A percentile compares a stretch with the other conserved stretches of the same genome.
Evolutionary conservation across 2,329 filamentous ascomycete genomes (phyloP).

Genomic region (Xenoacremonium recifei): DNA sequence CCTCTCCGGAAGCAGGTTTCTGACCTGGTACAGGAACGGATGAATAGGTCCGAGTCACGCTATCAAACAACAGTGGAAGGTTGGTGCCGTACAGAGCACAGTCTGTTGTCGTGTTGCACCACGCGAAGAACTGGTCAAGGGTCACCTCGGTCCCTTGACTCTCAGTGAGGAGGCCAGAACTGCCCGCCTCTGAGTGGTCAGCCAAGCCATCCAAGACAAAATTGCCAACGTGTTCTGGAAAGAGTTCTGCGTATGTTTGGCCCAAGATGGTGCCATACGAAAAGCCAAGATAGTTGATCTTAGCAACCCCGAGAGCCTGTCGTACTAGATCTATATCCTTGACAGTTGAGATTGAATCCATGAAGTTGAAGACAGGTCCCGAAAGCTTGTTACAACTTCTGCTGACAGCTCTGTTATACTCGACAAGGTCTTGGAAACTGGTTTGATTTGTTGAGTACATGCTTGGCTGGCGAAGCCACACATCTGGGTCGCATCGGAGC

Average conservation of each 20-base stretch:
- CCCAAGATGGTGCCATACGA: neutral
- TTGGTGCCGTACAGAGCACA: neutral
- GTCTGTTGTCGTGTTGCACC: neutral
- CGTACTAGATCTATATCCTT: neutral
- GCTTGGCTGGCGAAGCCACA: neutral
- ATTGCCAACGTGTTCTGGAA: neutral
- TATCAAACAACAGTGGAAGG: neutral
- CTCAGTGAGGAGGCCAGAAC: neutral
- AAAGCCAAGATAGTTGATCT: neutral
- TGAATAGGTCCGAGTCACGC: too few species aligned
- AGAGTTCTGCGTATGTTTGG: neutral
- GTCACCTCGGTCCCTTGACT: neutral
- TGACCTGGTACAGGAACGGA: too few species aligned
- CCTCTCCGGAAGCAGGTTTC: too few species aligned
- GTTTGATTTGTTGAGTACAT: neutral
- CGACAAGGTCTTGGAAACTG: neutral
- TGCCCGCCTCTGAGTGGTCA: neutral
- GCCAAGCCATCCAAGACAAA: neutral
- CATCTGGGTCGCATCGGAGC: neutral
- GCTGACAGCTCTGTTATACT: neutral
- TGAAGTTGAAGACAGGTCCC: neutral
- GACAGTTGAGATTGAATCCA: neutral
- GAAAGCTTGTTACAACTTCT: neutral
- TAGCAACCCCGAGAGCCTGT: neutral
- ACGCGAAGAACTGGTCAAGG: neutral